Evolutionary conservation across 768 basidiomycete genomes (phyloP), one percentile per base, ranked within the genome.

Genomic region (Tricholoma saponaceum): DNA sequence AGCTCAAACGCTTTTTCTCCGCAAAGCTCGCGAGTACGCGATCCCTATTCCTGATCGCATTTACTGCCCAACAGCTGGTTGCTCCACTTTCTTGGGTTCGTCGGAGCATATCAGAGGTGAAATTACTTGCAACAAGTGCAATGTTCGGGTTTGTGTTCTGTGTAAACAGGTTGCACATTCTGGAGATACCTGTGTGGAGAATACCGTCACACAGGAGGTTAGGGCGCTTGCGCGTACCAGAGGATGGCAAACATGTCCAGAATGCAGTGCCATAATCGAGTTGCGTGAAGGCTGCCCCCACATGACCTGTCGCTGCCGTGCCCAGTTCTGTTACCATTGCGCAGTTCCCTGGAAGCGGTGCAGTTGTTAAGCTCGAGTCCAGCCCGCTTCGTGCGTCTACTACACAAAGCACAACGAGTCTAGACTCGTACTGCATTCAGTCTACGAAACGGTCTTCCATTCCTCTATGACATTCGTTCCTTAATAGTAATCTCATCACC

Each of bases 321-420:
- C 76, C 0, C 66, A 87, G 59, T 87, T 88, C 67, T 88, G 86
- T 62, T 87, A 89, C 64, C 56, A 83, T 9, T 90, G 89, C 62
- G 81, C 82, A 0, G 77, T 68, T 26, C 70, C 55, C 16, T 90
- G 88, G 87, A 88, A 83, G 69, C 76, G 69, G 0, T 89, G 87
- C 54, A 9, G 3, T 0, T 88, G 85, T 60, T n/a, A n/a, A n/a
- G n/a, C n/a, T n/a, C n/a, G n/a, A n/a, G n/a, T n/a, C n/a, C n/a
- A n/a, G n/a, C n/a, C n/a, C n/a, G n/a, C n/a, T n/a, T n/a, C n/a
- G n/a, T n/a, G n/a, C n/a, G n/a, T n/a, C n/a, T n/a, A n/a, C n/a
- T n/a, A n/a, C n/a, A n/a, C n/a, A n/a, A n/a, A n/a, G n/a, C n/a
- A n/a, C n/a, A n/a, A n/a, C n/a, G n/a, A n/a, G n/a, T n/a, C n/a